These are phyloP conservation scores for Phascolomyces articulosus DNA, from an alignment of 371 early-diverging fungal genomes.

Conservation along the genomic window DNA sequence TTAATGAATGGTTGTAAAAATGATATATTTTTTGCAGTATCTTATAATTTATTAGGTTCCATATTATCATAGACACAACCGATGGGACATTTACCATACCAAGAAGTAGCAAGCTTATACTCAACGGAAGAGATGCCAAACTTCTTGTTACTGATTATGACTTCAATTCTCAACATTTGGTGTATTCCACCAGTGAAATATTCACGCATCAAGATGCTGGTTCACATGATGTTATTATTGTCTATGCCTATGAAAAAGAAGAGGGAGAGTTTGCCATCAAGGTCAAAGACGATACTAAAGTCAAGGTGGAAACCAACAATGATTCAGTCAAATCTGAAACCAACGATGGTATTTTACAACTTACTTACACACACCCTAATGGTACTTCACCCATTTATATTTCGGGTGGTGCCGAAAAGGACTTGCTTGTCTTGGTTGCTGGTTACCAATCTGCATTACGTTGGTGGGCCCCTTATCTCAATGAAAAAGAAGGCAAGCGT, in stretches of 20 bases:
- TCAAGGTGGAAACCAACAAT: neutral
- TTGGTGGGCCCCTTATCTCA: slow-evolving; percentile 23
- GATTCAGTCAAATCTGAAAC: neutral
- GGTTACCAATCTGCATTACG: slow-evolving; percentile 17
- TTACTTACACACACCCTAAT: slow-evolving; percentile 24
- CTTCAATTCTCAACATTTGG: slow-evolving; percentile 25
- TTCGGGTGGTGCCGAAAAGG: neutral
- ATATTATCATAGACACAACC: slow-evolving; percentile 14
- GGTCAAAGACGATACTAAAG: slow-evolving; percentile 5
- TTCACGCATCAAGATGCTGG: slow-evolving; percentile 22
- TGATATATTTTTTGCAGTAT: neutral
- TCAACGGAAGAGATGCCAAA: slow-evolving; percentile 29
- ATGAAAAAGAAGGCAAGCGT: neutral
- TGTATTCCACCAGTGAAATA: slow-evolving; percentile 27
- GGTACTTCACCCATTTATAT: slow-evolving; percentile 15
- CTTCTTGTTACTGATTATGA: slow-evolving; percentile 22
- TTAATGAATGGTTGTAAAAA: neutral
- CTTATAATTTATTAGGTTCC: slow-evolving; percentile 9
- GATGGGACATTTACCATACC: slow-evolving; percentile 13
- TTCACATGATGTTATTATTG: slow-evolving; percentile 16
- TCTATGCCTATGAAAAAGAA: slow-evolving; percentile 23
- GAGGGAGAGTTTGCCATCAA: slow-evolving; percentile 25
- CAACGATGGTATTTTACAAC: slow-evolving; percentile 8
- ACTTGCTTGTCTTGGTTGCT: slow-evolving; percentile 18
- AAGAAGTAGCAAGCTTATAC: slow-evolving; percentile 10